Evolutionary conservation across 495 filamentous ascomycete genomes (phyloP).

Genomic region (Tricharina praecox): DNA sequence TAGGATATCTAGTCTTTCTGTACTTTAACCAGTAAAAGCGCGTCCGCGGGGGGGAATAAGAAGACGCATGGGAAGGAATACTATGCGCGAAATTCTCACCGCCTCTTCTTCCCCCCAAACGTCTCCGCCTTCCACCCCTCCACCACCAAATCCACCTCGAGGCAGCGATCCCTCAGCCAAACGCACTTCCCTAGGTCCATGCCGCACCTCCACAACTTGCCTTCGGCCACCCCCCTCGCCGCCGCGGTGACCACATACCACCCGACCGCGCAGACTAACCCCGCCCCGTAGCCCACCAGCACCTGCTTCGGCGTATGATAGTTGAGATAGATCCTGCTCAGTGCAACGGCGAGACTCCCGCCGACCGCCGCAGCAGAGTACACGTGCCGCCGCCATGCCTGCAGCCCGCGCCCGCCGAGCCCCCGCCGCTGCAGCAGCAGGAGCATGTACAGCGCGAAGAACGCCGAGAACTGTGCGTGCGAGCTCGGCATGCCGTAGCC

Average conservation of each 20-base stretch:
- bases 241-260: slow-evolving; percentile 64
- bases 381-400: slow-evolving; percentile 4
- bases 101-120: slow-evolving; percentile 30
- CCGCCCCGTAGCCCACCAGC: slow-evolving; percentile 55
- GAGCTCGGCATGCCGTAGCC: slow-evolving; percentile 99
- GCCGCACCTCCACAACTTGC: slow-evolving; percentile 48
- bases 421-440: slow-evolving; percentile 73
- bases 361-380: slow-evolving; percentile 40
- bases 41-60: too few species aligned
- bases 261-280: slow-evolving; percentile 46
- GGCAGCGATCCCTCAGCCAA: slow-evolving; percentile 63
- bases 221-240: slow-evolving; percentile 36
- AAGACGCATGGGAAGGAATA: too few species aligned
- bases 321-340: slow-evolving; percentile 71
- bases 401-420: slow-evolving; percentile 29
- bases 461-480: slow-evolving; percentile 85
- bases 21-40: too few species aligned
- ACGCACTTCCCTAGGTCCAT: slow-evolving; percentile 50
- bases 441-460: slow-evolving; percentile 65
- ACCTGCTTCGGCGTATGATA: slow-evolving; percentile 90
- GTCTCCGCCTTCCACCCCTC: slow-evolving; percentile 91
- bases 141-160: slow-evolving; percentile 79
- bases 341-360: slow-evolving; percentile 53
- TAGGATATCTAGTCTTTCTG: too few species aligned
- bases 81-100: too few species aligned